Evolutionary conservation across 1,284 basidiomycete genomes (phyloP).

Genomic region (Phylloporus sp.): DNA sequence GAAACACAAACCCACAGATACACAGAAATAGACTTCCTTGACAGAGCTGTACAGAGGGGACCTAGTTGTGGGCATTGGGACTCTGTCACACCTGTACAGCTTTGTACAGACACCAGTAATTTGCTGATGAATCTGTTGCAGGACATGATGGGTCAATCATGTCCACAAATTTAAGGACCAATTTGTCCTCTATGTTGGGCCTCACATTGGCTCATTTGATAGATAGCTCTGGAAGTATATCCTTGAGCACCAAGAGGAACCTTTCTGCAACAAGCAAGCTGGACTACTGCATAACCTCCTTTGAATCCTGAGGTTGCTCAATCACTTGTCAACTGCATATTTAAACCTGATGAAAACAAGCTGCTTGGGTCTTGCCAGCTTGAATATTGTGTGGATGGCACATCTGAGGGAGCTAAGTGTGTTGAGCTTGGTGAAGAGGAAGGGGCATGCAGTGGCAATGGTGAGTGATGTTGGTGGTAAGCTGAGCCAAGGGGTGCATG

Average conservation of each 20-base stretch:
- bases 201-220: constrained; percentile 38
- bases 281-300: constrained; percentile 66
- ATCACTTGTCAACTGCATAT: constrained; percentile 49
- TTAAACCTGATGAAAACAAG: constrained; percentile 55
- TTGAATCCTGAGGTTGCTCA: constrained; percentile 71
- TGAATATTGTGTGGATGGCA: constrained; percentile 65
- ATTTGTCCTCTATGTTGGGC: constrained; percentile 64
- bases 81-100: no score
- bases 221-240: constrained; percentile 45
- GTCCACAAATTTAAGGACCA: constrained; percentile 74
- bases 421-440: constrained; percentile 59
- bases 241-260: constrained; percentile 68
- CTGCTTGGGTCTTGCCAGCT: constrained; percentile 45
- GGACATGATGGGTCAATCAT: constrained; percentile 64
- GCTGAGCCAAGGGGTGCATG: constrained; percentile 67
- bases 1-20: no score
- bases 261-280: constrained; percentile 69
- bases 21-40: no score
- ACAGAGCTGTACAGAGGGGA: no score
- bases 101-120: no score
- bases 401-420: constrained; percentile 68
- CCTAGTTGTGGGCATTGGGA: no score
- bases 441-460: constrained; percentile 63
- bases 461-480: constrained; percentile 68
- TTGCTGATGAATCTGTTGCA: constrained; percentile 9